Evolutionary conservation across 2,329 filamentous ascomycete genomes (phyloP), one percentile per base, ranked within the genome.

Genomic region (Fulvia fulva): DNA sequence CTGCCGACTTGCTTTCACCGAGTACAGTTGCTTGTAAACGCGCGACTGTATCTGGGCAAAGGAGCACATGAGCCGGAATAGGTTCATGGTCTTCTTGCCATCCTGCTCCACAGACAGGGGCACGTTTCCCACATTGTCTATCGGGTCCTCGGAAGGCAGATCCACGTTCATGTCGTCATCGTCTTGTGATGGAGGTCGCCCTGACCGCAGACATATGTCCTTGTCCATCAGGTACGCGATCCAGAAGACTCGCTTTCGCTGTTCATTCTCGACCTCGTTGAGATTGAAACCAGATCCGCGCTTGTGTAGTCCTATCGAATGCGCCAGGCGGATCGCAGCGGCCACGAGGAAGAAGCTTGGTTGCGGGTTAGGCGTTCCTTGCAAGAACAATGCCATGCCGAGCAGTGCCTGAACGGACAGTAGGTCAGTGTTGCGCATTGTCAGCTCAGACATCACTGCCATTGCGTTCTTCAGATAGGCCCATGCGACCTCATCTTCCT

Each of bases 401-500:
- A 97, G 79, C 49, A 99, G 79, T 14, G 92, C 94, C 75, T 99
- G 94, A 2, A 99, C 92, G 68, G 92, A 97, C 41, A 97, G 79
- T 21, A 99, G 80, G 75, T 99, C 94, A 7, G 92, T 96, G 71
- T 97, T 97, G 45, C 92, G 88, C 88, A 99, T 93, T 1, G 91
- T 92, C 58, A 99, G 78, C 74, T 99, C 94, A 0, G 91, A 87
- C 71, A 96, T 88, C 45, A 96, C 91, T 19, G 89, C 91, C 84
- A 97, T 89, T 16, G 93, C 92, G 71, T 99, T 99, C 78, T 99
- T 97, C 67, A 99, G 78, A 71, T 97, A 95, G 1, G 87, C 88
- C 92, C 94, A 97, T 0, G 92, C 92, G 72, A 95, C 95, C 54
- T 92, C 87, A 66, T 97, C 94, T 71, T 97, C 93, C 62, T 96